Base-by-base conservation (phyloP, 2,329 filamentous ascomycete species). In the Exophiala sp. region DNA sequence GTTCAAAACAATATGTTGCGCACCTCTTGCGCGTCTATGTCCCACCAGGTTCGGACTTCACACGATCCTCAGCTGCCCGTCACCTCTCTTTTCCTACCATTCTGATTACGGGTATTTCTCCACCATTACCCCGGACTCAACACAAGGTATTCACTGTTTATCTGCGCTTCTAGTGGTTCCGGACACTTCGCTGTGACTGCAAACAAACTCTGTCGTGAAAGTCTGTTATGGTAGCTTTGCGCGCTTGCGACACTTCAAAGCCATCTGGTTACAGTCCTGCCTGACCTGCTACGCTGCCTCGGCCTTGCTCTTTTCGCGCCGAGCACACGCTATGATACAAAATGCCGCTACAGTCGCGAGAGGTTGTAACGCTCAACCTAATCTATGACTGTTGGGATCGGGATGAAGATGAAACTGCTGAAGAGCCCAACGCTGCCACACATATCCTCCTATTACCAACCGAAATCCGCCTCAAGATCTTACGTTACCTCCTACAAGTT, bases 321-420 rank as follows among this genome's bases (percentile, higher is more conserved):
- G 9, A 16, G 18, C 10, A 27, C 37, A 27, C 43, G 53, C 49
- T 9, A 53, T 56, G 50, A 38, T 38, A 38, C 27, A 53, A 42
- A 23, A 58, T 58, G 55, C 55, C 55, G 41, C 23, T 58, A 41
- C 55, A 46, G 32, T 55, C 52, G 22, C 45, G 47, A 18, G 55
- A 58, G 47, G 53, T 58, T 16, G 35, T 56, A 18, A 58, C 55
- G 18, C 50, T 55, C 39, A 52, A 48, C 37, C 30, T 55, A 21
- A 53, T 58, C 13, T 47, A 53, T 7, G 55, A 50, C 13, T 58
- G 55, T 44, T 49, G 53, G n/a, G 52, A 49, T 19, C 48, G 48
- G 23, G 41, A 43, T 29, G 46, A 52, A 21, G 55, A 55, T 21
- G 27, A 35, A 10, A 14, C 37, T 16, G 55, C 52, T 21, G 27